Base-by-base conservation (phyloP, 495 filamentous ascomycete genomes). In the Hypoxylon cercidicola region DNA sequence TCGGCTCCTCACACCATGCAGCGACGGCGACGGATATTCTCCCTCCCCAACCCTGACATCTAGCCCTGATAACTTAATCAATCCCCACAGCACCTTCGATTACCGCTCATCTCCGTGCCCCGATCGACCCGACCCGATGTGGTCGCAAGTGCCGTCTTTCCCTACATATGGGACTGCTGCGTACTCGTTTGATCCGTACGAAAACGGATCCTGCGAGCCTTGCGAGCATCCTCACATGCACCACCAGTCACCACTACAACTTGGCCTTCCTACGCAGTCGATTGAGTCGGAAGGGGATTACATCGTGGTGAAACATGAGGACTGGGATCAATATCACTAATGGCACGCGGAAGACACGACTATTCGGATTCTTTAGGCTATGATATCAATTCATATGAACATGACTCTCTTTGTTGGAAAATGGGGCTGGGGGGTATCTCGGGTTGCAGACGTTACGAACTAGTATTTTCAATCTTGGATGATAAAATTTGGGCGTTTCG, bases 1-100 rank as follows among this genome's bases (percentile, higher is more conserved):
- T 28, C 68, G 78, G 13, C 66, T 80, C 3, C 74, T 81, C 23
- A 83, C 81, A 0, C 80, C 80, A 1, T 75, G 72, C 70, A 79
- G 76, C 72, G 81, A 83, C 46, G 70, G 67, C 1, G 80, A 82
- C 46, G 45, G 69, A n/a, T 68, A 74, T 16, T 49, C 69, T 5
- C 34, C 70, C 5, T 57, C 72, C 1, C 66, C 70, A 3, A 25
- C 34, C 12, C 63, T 75, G 65, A 35, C 66, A 19, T 41, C 70
- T 1, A 75, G 74, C 30, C 72, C 73, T 1, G 21, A 48, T 11
- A 64, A 75, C 23, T 59, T 77, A 46, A 8, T 77, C 11, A 63
- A 70, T 39, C n/a, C 73, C 2, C 64, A 67, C 1, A 39, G 18
- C 16, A 21, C 64, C 0, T 74, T 69, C 40, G 70, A 71, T 43